Conservation (phyloP, 768 basidiomycete genomes). For the Collybiopsis confluens region DNA sequence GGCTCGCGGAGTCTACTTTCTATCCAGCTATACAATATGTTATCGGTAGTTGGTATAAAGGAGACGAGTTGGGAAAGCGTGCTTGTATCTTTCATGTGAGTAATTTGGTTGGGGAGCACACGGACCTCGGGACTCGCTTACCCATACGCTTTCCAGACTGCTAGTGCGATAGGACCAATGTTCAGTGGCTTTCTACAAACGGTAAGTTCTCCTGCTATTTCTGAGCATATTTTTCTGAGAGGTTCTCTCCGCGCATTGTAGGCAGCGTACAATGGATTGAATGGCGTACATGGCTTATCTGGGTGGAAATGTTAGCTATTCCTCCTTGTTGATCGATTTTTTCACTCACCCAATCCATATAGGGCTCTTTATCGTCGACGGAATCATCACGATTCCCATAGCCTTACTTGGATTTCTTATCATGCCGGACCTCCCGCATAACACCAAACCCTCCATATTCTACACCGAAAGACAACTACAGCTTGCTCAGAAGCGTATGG, state of each 20-base stretch:
- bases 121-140: no score
- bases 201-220: slow-evolving; percentile 16
- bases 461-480: slow-evolving; percentile 29
- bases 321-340: no score
- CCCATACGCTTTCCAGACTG: slow-evolving; percentile 24
- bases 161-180: slow-evolving; percentile 35
- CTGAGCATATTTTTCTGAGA: no score
- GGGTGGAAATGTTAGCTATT: slow-evolving; percentile 33
- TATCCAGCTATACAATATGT: slow-evolving; percentile 38
- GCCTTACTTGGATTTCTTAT: slow-evolving; percentile 31
- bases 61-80: slow-evolving; percentile 36
- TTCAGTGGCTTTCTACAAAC: slow-evolving; percentile 39
- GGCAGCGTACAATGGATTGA: slow-evolving; percentile 34
- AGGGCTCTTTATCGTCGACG: slow-evolving; percentile 43
- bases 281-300: slow-evolving; percentile 30
- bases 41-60: slow-evolving; percentile 39
- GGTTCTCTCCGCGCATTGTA: no score
- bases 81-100: slow-evolving; percentile 35
- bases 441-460: slow-evolving; percentile 26
- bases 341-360: neutral
- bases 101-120: no score
- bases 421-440: slow-evolving; percentile 35
- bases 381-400: slow-evolving; percentile 34
- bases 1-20: slow-evolving; percentile 35
- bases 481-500: slow-evolving; percentile 28